A percentile compares a stretch with the other conserved stretches of the same genome.
phyloP scores from a whole-genome alignment of 1,284 basidiomycete genomes.

The Cutaneotrichosporon daszewskae region DNA sequence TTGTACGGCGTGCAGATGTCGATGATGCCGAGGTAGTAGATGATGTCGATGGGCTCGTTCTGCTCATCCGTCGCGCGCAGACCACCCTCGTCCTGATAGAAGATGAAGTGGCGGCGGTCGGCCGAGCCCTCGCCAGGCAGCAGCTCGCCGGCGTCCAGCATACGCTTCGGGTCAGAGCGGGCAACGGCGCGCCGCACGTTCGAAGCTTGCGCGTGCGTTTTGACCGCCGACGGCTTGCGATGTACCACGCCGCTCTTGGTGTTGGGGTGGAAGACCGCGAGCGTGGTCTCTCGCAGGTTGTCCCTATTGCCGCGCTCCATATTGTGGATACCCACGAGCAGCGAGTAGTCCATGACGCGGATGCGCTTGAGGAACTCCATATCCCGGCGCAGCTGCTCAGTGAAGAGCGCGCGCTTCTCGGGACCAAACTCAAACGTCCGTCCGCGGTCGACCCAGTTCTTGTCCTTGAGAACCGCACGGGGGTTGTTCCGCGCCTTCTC shows the following conservation, averaged over 20 bases:
- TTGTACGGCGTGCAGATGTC: conserved; percentile 91
- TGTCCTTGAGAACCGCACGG: conserved; percentile 85
- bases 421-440: conserved; percentile 83
- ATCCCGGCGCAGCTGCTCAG: conserved; percentile 83
- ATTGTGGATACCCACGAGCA: conserved; percentile 91
- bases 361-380: conserved; percentile 75
- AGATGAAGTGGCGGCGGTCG: conserved; percentile 79
- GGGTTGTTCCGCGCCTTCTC: conserved; percentile 74
- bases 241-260: conserved; percentile 49
- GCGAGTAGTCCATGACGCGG: conserved; percentile 92
- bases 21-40: conserved; percentile 93
- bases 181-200: conserved; percentile 81
- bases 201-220: conserved; percentile 63
- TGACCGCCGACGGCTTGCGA: conserved; percentile 57
- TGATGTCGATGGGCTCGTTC: conserved; percentile 67
- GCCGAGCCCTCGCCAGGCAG: conserved; percentile 61
- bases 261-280: conserved; percentile 73
- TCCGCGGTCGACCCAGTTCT: conserved; percentile 87
- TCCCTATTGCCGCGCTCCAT: conserved; percentile 85
- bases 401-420: conserved; percentile 82
- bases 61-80: conserved; percentile 79
- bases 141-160: conserved; percentile 58
- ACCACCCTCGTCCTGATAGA: conserved; percentile 96
- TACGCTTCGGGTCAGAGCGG: conserved; percentile 66
- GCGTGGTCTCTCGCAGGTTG: conserved; percentile 78